Evolutionary conservation across 2,329 filamentous ascomycete genomes (phyloP).

Genomic region (Basipetospora chlamydospora): DNA sequence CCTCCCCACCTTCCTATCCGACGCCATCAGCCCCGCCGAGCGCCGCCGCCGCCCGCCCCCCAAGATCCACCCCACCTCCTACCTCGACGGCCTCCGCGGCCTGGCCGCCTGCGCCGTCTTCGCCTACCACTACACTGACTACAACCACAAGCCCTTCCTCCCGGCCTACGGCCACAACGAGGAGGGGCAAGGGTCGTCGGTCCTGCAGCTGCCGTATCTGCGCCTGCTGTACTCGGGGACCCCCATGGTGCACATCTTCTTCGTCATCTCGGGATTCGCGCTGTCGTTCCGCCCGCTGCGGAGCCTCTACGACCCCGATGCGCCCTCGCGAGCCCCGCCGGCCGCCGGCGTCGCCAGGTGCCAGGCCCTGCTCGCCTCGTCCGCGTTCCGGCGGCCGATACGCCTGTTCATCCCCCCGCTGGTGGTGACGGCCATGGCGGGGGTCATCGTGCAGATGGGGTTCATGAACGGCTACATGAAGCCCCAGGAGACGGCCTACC

Average conservation of each 20-base stretch:
- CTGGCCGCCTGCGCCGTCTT: conserved; percentile 40
- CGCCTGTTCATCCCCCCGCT: conserved; percentile 37
- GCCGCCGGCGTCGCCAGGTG: conserved; percentile 26
- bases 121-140: conserved; percentile 34
- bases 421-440: conserved; percentile 33
- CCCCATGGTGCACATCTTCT: conserved; percentile 45
- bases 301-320: conserved; percentile 24
- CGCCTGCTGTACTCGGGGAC: conserved; percentile 40
- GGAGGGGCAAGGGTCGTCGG: conserved; percentile 19
- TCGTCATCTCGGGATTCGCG: conserved; percentile 47
- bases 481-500: conserved; percentile 19
- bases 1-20: conserved; percentile 8
- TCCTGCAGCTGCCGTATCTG: conserved; percentile 36
- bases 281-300: conserved; percentile 39
- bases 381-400: conserved; percentile 35
- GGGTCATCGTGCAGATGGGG: conserved; percentile 28
- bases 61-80: conserved; percentile 35
- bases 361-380: conserved; percentile 29
- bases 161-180: conserved; percentile 29
- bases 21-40: conserved; percentile 7
- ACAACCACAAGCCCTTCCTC: conserved; percentile 8
- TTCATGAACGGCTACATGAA: conserved; percentile 34
- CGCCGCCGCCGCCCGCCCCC: conserved; percentile 9
- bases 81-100: conserved; percentile 44
- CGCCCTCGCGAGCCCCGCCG: conserved; percentile 33